These are phyloP conservation scores for Phialophora verrucosa DNA, from an alignment of 2,329 filamentous ascomycete species.

Conservation along the genomic window DNA sequence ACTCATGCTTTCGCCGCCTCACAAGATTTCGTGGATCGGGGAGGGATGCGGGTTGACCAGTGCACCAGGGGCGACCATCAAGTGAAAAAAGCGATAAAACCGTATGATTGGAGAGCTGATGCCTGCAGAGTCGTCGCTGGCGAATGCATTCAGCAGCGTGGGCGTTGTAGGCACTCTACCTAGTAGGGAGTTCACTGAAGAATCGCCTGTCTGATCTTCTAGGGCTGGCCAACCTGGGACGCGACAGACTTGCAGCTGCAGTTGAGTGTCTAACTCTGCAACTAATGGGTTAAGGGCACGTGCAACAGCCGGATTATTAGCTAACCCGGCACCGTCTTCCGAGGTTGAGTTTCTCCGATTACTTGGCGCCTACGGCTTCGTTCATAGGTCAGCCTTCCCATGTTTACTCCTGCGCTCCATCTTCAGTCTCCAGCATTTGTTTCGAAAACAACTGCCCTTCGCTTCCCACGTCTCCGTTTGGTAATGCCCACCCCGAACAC, in stretches of 20 bases:
- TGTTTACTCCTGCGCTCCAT: slow-evolving; percentile 20
- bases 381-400: slow-evolving; percentile 13
- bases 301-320: slow-evolving; percentile 15
- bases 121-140: slow-evolving; percentile 3
- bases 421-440: slow-evolving; percentile 3
- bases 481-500: not conserved
- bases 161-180: slow-evolving; percentile 17
- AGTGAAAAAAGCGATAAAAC: slow-evolving; percentile 14
- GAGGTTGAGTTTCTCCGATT: slow-evolving; percentile 8
- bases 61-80: slow-evolving; percentile 23
- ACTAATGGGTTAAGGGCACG: not conserved
- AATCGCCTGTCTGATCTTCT: slow-evolving; percentile 13
- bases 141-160: slow-evolving; percentile 19
- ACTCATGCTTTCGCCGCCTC: slow-evolving; percentile 43
- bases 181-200: slow-evolving; percentile 1
- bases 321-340: slow-evolving; percentile 6
- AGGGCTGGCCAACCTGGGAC: slow-evolving; percentile 16
- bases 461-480: not conserved
- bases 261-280: not conserved
- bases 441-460: slow-evolving; percentile 12
- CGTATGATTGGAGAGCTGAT: slow-evolving; percentile 10
- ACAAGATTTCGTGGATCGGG: slow-evolving; percentile 28
- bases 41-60: slow-evolving; percentile 26
- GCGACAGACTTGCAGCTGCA: slow-evolving; percentile 20
- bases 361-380: slow-evolving; percentile 11